Percentiles rank a stretch among this genome's conserved stretches.
phyloP scores from a whole-genome alignment of 2,329 filamentous ascomycete species.

The Dichotomopilus funicola region DNA sequence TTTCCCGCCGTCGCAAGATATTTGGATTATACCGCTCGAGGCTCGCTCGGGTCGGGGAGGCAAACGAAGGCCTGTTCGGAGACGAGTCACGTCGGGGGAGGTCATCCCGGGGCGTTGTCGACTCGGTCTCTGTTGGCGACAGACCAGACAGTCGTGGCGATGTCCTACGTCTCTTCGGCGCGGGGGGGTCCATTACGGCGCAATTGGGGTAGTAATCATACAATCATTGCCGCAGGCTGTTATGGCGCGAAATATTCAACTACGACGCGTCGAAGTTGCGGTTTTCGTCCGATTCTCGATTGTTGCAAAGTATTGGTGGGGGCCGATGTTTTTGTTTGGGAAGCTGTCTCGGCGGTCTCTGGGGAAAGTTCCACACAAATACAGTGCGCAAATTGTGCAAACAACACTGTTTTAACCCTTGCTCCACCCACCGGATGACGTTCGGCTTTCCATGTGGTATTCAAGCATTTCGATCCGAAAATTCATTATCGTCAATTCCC shows the following conservation, averaged over 20 bases:
- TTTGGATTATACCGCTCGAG: slow-evolving; percentile 55
- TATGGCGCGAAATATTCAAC: slow-evolving; percentile 1
- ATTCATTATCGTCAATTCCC: too few species aligned
- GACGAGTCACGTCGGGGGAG: slow-evolving; percentile 26
- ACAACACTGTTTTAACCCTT: background rate
- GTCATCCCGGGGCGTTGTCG: slow-evolving; percentile 30
- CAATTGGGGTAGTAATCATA: slow-evolving; percentile 9
- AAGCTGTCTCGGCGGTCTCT: background rate
- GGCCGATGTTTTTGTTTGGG: slow-evolving; percentile 15
- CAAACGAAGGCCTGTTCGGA: slow-evolving; percentile 48
- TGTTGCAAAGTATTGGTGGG: background rate
- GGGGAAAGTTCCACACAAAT: background rate
- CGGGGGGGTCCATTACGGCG: slow-evolving; percentile 46
- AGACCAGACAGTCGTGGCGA: slow-evolving; percentile 46
- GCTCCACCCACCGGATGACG: background rate
- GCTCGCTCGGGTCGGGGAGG: slow-evolving; percentile 61
- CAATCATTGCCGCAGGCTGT: slow-evolving; percentile 13
- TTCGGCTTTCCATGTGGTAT: background rate
- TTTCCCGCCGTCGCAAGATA: slow-evolving; percentile 41
- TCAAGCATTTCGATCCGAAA: background rate
- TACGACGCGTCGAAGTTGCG: slow-evolving; percentile 18
- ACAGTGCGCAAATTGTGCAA: background rate
- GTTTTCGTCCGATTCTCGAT: background rate
- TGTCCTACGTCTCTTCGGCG: slow-evolving; percentile 58
- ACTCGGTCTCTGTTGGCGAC: slow-evolving; percentile 24